Percentiles rank a stretch among this genome's conserved stretches.
Evolutionary conservation across 768 basidiomycete genomes (phyloP).

Genomic region (Obba rivulosa): DNA sequence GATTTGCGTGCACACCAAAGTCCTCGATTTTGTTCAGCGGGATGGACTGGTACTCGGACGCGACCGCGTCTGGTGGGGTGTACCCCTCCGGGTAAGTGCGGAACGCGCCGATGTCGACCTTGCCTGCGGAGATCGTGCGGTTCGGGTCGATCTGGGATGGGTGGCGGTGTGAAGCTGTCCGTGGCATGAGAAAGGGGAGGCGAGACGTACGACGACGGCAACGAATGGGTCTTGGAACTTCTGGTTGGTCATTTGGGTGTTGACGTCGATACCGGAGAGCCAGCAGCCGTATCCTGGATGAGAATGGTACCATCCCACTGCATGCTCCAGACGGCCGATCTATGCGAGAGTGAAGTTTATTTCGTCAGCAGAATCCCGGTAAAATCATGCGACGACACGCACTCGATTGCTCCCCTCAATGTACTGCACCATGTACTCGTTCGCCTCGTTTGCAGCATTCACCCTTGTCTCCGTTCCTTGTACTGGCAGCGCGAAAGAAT

Average conservation of each 20-base stretch:
- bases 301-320: conserved; percentile 97
- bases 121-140: conserved; percentile 95
- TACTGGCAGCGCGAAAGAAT: conserved; percentile 95
- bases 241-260: conserved; percentile 94
- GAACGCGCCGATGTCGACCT: conserved; percentile 99
- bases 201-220: conserved; percentile 78
- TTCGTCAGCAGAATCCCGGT: too few species aligned
- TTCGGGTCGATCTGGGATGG: conserved; percentile 95
- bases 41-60: conserved; percentile 93
- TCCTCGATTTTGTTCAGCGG: conserved; percentile 97
- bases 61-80: conserved; percentile 63
- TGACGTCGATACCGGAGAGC: conserved; percentile 98
- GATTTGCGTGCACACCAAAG: conserved; percentile 96
- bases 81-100: conserved; percentile 95
- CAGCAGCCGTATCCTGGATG: conserved; percentile 99
- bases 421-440: conserved; percentile 98
- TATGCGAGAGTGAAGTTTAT: too few species aligned
- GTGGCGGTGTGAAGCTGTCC: too few species aligned
- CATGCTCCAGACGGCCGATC: conserved; percentile 82
- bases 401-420: conserved; percentile 78
- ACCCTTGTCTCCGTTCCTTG: conserved; percentile 98
- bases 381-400: too few species aligned
- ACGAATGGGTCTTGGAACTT: conserved; percentile 95
- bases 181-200: background rate
- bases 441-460: conserved; percentile 91